Conservation (phyloP, 495 filamentous ascomycete species). For the Xanthoparmelia taractica region DNA sequence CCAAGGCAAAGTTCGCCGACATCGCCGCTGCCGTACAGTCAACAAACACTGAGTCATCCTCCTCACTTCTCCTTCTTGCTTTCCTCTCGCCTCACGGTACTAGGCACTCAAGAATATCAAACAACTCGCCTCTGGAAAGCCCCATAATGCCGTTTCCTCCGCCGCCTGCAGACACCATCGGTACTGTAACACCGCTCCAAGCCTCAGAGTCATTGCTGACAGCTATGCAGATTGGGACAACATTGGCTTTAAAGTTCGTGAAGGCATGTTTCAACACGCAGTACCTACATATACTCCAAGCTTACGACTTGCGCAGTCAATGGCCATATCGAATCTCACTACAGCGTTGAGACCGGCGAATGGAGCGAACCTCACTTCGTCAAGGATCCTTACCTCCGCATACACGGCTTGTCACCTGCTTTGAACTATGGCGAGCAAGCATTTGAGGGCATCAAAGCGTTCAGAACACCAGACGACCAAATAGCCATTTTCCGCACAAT, state of each 20-base stretch:
- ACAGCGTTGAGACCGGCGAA: constrained; percentile 56
- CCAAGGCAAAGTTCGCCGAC: too few relatives aligned
- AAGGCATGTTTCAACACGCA: constrained; percentile 46
- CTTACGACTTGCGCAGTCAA: constrained; percentile 48
- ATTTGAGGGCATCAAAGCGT: constrained; percentile 89
- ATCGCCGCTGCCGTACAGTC: neutral
- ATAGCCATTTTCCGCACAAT: constrained; percentile 77
- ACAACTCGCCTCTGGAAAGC: neutral
- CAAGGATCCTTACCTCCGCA: constrained; percentile 63
- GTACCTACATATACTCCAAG: neutral
- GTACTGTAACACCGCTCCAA: constrained; percentile 31
- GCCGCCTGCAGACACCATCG: constrained; percentile 69
- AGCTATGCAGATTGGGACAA: constrained; percentile 89
- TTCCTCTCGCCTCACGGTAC: neutral
- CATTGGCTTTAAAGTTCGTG: constrained; percentile 82
- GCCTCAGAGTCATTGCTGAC: neutral
- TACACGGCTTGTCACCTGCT: constrained; percentile 85
- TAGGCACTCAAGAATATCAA: neutral
- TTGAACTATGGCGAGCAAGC: constrained; percentile 93
- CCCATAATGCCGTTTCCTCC: constrained; percentile 59
- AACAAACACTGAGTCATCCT: neutral
- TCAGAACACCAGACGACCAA: constrained; percentile 52
- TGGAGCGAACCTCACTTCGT: constrained; percentile 72
- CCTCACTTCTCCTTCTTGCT: neutral
- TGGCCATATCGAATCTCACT: constrained; percentile 69